Evolutionary conservation across 2,329 filamentous ascomycete genomes (phyloP).

Genomic region (Tricladium varicosporioides): DNA sequence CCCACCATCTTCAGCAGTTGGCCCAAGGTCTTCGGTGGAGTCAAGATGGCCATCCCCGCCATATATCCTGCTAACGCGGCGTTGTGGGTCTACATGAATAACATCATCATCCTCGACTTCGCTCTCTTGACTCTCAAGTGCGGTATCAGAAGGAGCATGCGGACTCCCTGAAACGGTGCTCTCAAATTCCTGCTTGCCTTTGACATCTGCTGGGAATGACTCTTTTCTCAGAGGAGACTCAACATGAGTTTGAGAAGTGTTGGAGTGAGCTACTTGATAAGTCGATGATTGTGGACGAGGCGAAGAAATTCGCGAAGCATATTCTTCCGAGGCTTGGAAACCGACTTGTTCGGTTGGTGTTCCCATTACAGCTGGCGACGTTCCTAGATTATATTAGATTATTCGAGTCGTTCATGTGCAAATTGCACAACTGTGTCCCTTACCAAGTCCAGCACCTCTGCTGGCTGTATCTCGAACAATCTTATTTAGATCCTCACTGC

Average conservation of each 20-base stretch:
- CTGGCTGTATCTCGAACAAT: slow-evolving; percentile 72
- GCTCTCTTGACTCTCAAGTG: slow-evolving; percentile 46
- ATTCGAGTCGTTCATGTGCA: slow-evolving; percentile 20
- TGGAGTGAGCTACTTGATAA: slow-evolving; percentile 40
- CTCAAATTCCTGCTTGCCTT: slow-evolving; percentile 28
- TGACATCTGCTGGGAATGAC: slow-evolving; percentile 39
- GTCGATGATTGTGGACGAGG: slow-evolving; percentile 50
- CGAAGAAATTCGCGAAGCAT: slow-evolving; percentile 72
- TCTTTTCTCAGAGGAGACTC: slow-evolving; percentile 42
- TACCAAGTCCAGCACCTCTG: slow-evolving; percentile 52
- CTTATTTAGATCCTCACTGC: slow-evolving; percentile 85
- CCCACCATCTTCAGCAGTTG: slow-evolving; percentile 42
- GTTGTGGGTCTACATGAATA: slow-evolving; percentile 71
- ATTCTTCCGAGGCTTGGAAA: slow-evolving; percentile 84
- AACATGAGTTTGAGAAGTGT: slow-evolving; percentile 43
- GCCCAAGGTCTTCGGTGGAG: slow-evolving; percentile 49
- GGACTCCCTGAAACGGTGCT: slow-evolving; percentile 38
- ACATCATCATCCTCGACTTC: slow-evolving; percentile 54
- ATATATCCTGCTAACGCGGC: slow-evolving; percentile 44
- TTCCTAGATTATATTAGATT: slow-evolving; percentile 50
- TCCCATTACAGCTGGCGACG: slow-evolving; percentile 58
- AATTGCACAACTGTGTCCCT: slow-evolving; percentile 31
- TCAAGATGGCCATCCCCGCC: slow-evolving; percentile 39
- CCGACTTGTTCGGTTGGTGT: slow-evolving; percentile 91
- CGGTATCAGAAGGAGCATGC: slow-evolving; percentile 35